Evolutionary conservation across 2,329 filamentous ascomycete genomes (phyloP).

Genomic region (Ustulina deusta): DNA sequence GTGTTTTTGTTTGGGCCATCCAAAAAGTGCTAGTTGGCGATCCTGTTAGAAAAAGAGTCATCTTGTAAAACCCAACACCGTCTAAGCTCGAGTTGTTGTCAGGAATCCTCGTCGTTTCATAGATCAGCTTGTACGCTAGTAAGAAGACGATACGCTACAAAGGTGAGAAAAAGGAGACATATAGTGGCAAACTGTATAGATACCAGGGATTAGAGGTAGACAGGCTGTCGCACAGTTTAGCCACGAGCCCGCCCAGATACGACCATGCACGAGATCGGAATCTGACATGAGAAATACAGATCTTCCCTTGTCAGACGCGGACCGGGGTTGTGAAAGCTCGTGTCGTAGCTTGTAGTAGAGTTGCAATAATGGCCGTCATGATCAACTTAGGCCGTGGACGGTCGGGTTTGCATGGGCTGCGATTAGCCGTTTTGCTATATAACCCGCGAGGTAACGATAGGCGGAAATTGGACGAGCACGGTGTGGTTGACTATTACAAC

Average conservation of each 20-base stretch:
- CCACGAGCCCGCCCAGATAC: slow-evolving; percentile 39
- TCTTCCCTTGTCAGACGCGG: slow-evolving; percentile 40
- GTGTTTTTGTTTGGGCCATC: neutral
- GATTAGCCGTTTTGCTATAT: slow-evolving; percentile 32
- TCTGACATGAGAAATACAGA: slow-evolving; percentile 44
- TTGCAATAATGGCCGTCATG: slow-evolving; percentile 21
- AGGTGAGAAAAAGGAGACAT: slow-evolving; percentile 13
- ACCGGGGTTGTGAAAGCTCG: slow-evolving; percentile 31
- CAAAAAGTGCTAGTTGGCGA: slow-evolving; percentile 5
- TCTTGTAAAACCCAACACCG: neutral
- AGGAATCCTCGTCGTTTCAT: neutral
- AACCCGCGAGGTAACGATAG: slow-evolving; percentile 19
- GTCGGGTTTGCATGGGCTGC: slow-evolving; percentile 32
- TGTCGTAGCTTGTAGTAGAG: slow-evolving; percentile 27
- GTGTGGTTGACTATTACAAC: slow-evolving; percentile 34
- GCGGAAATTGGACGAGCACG: slow-evolving; percentile 19
- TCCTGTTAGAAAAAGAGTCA: slow-evolving; percentile 1
- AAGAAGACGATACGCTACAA: slow-evolving; percentile 7
- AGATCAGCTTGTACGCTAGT: slow-evolving; percentile 18
- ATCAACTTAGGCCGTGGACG: slow-evolving; percentile 27
- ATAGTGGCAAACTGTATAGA: neutral
- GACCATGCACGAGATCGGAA: slow-evolving; percentile 45
- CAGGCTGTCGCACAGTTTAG: slow-evolving; percentile 34
- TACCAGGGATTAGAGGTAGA: slow-evolving; percentile 23
- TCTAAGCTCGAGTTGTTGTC: neutral